A percentile compares a stretch with the other conserved stretches of the same genome.
These are phyloP conservation scores for Scheffersomyces amazonensis DNA, from an alignment of 805 yeast genomes.

Conservation along the genomic window DNA sequence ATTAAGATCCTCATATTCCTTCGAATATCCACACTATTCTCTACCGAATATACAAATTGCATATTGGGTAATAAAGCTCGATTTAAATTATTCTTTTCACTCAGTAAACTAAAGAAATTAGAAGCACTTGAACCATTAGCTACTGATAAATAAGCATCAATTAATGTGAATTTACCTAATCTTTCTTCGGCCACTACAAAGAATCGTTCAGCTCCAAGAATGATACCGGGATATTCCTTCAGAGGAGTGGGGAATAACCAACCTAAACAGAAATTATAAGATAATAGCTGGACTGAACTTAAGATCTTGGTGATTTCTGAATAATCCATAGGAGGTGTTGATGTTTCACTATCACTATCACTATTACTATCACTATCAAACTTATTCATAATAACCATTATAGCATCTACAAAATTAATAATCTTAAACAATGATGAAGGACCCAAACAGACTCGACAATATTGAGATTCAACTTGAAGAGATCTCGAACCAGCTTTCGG, in stretches of 20 bases:
- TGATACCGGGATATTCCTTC: constrained; percentile 66
- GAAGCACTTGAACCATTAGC: constrained; percentile 59
- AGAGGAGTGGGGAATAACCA: constrained; percentile 54
- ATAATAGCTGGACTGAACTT: constrained; percentile 49
- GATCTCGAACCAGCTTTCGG: constrained; percentile 34
- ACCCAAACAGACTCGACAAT: constrained; percentile 56
- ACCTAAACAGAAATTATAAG: constrained; percentile 70
- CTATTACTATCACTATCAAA: constrained; percentile 1
- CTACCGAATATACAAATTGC: constrained; percentile 50
- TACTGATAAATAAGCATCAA: constrained; percentile 67
- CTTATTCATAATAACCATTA: constrained; percentile 6
- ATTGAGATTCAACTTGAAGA: constrained; percentile 56
- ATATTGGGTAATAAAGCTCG: constrained; percentile 69
- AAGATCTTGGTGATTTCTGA: not conserved
- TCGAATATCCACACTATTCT: constrained; percentile 23
- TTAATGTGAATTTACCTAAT: constrained; percentile 64
- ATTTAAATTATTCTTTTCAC: constrained; percentile 49
- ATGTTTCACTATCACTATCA: not conserved
- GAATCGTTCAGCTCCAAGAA: constrained; percentile 72
- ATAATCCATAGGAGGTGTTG: not conserved
- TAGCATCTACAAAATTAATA: constrained; percentile 29
- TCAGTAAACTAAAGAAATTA: constrained; percentile 44
- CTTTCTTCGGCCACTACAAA: constrained; percentile 61
- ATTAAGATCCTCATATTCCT: constrained; percentile 50
- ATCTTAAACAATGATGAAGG: constrained; percentile 46